A percentile compares a stretch with the other conserved stretches of the same genome.
These are phyloP conservation scores for Sanghuangporus sanghuang DNA, from an alignment of 1,284 basidiomycete species.

Conservation along the genomic window DNA sequence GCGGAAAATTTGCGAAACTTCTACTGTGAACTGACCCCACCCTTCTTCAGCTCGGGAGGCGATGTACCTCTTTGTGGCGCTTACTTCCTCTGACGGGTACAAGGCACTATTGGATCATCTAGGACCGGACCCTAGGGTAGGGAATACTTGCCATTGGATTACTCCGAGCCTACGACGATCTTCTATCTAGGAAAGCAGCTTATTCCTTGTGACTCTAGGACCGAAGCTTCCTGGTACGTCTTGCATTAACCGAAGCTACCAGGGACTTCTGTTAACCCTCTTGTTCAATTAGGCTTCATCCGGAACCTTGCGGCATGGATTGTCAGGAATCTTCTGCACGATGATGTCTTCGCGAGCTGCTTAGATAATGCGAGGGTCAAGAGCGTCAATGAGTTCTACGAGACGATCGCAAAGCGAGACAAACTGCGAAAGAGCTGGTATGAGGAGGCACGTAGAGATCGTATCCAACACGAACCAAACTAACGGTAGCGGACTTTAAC, in stretches of 20 bases:
- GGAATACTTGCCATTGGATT: neutral
- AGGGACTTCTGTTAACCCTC: constrained; percentile 26
- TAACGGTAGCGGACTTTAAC: neutral
- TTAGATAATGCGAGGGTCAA: constrained; percentile 45
- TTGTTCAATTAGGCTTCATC: constrained; percentile 39
- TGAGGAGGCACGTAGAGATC: constrained; percentile 39
- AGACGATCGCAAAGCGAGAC: constrained; percentile 45
- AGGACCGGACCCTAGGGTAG: constrained; percentile 63
- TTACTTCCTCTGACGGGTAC: constrained; percentile 77
- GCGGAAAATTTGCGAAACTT: constrained; percentile 12
- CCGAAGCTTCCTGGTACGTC: constrained; percentile 50
- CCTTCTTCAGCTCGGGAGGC: constrained; percentile 38
- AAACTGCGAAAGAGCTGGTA: constrained; percentile 50
- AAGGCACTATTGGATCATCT: constrained; percentile 62
- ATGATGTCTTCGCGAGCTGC: constrained; percentile 47
- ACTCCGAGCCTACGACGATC: neutral
- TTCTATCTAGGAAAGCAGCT: constrained; percentile 41
- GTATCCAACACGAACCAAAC: neutral
- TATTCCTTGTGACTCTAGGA: constrained; percentile 56
- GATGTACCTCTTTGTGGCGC: constrained; percentile 60
- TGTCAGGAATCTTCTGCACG: constrained; percentile 45
- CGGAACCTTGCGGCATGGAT: constrained; percentile 45
- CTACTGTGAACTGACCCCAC: neutral
- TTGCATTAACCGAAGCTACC: constrained; percentile 29
- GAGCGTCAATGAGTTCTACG: constrained; percentile 51